Evolutionary conservation across 2,329 filamentous ascomycete species (phyloP).

Genomic region (Colletotrichum sp.): DNA sequence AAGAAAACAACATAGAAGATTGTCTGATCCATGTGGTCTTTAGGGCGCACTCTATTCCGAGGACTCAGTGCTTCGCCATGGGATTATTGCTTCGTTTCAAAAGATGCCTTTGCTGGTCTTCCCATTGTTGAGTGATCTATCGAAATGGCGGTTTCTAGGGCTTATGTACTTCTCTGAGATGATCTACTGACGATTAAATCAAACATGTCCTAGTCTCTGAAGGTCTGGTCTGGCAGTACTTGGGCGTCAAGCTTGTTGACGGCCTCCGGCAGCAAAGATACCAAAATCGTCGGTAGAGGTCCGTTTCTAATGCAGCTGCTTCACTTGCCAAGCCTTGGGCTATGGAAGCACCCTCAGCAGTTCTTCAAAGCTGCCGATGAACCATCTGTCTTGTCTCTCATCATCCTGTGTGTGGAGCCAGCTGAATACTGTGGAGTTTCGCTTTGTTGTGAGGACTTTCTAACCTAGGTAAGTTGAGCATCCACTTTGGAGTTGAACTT

Average conservation of each 20-base stretch:
- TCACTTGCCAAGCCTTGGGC: background rate
- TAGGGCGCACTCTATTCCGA: background rate
- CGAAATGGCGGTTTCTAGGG: accelerated
- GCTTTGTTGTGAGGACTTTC: background rate
- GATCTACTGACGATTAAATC: too few species aligned
- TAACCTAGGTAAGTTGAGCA: background rate
- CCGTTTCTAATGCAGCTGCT: background rate
- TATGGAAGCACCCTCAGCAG: background rate
- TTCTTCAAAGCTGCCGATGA: background rate
- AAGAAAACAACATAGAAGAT: accelerated
- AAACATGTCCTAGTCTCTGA: accelerated
- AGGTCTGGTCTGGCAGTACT: accelerated
- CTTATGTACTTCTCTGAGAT: background rate
- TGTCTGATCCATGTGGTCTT: background rate
- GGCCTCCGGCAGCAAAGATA: accelerated
- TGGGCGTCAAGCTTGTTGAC: accelerated
- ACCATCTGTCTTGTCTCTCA: accelerated
- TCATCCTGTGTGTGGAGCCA: background rate
- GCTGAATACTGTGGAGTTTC: background rate
- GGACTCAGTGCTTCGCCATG: background rate
- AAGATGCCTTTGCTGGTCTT: background rate
- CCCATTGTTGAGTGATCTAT: background rate
- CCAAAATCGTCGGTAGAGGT: accelerated
- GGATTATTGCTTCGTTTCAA: background rate
- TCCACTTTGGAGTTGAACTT: background rate